Evolutionary conservation across 2,329 filamentous ascomycete genomes (phyloP).

Genomic region (Trichoderma sp.): DNA sequence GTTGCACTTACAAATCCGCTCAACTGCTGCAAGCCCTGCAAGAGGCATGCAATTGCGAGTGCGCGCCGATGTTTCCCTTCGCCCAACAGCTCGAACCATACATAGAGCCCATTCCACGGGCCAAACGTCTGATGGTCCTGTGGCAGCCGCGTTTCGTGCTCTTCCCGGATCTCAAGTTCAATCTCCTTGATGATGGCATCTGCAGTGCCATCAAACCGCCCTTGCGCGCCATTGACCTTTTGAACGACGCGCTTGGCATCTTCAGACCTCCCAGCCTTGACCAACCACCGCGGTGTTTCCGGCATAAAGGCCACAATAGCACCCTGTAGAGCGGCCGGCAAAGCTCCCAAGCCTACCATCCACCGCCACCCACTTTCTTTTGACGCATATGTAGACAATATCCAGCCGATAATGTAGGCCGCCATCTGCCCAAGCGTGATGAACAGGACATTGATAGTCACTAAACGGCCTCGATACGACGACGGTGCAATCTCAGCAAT

Average conservation of each 20-base stretch:
- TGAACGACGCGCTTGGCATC: constrained; percentile 67
- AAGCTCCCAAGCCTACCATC: constrained; percentile 84
- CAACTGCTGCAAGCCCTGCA: constrained; percentile 86
- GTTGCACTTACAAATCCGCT: constrained; percentile 71
- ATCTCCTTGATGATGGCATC: constrained; percentile 68
- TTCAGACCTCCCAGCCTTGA: constrained; percentile 63
- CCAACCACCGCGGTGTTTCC: constrained; percentile 86
- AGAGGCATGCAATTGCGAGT: constrained; percentile 78
- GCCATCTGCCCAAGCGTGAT: constrained; percentile 87
- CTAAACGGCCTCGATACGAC: constrained; percentile 72
- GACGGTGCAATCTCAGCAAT: constrained; percentile 84
- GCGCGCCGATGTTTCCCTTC: constrained; percentile 71
- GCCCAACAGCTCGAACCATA: constrained; percentile 56
- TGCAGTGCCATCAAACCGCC: constrained; percentile 50
- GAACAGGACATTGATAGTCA: constrained; percentile 80
- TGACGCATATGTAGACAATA: constrained; percentile 60
- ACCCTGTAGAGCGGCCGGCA: constrained; percentile 74
- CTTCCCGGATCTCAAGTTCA: constrained; percentile 72
- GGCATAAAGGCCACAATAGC: constrained; percentile 71
- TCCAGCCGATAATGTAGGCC: constrained; percentile 83
- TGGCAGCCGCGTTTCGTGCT: constrained; percentile 54
- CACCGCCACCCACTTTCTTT: constrained; percentile 73
- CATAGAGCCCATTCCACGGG: constrained; percentile 44
- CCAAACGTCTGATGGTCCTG: constrained; percentile 35
- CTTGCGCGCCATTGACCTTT: constrained; percentile 60